Evolutionary conservation across 1,139 yeast genomes (phyloP), one percentile per base, ranked within the genome.

Genomic region (Blastobotrys apis): DNA sequence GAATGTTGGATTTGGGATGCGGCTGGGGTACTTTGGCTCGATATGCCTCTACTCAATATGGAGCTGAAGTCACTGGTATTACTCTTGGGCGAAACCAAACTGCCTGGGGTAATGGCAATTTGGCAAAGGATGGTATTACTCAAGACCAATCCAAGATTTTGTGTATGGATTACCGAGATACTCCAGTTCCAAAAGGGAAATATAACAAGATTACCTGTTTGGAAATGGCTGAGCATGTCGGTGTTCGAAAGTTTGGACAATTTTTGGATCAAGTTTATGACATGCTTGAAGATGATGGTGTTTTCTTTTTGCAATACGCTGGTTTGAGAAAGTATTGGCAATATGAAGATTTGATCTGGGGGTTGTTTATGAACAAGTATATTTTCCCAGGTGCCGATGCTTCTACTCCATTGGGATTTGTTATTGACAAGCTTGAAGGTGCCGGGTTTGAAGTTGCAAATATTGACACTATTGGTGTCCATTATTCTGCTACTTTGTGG

Each of bases 341-440:
- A 72, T 87, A 85, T 66, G 96, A 87, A 72, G 97, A 87, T 66
- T 76, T 87, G 61, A 74, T 80, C 67, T 87, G 96, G 97, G 96
- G 97, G 56, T 73, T 88, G 64, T 88, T 87, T 68, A 88, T 87
- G 96, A 87, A 88, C 78, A 87, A 86, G 74, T 87, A 86, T 71
- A 81, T 87, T 63, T 87, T 87, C 87, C 96, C 97, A 38, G 97
- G 96, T 69, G 96, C 96, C 44, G 97, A 87, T 70, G 96, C 96
- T 40, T 85, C 95, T 6, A 88, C 97, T 46, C 96, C 97, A 41
- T 77, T 88, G 59, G 86, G 87, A 47, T 88, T 84, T 64, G 92
- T 85, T 54, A 73, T 82, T 51, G 77, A 82, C 52, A 73, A 78
- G 56, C 77, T 88, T 63, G 97, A 87, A 71, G 80, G 79, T 33